Percentiles rank a stretch among this genome's conserved stretches.
These are phyloP conservation scores for Rhododendron mucronatum DNA, from an alignment of 148 eudicot genomes.

Conservation along the genomic window DNA sequence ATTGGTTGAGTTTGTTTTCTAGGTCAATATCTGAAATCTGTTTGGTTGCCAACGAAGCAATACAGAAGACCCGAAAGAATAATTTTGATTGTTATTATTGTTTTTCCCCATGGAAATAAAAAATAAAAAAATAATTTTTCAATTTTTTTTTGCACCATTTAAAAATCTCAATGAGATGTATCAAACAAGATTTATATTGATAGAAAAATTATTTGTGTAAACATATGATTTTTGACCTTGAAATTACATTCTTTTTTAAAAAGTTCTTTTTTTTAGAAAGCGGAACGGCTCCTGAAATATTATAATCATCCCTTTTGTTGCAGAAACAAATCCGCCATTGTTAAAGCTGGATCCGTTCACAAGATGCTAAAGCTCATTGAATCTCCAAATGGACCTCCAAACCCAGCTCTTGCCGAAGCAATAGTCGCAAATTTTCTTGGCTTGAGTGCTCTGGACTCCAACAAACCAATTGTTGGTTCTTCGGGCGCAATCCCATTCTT, in stretches of 20 bases:
- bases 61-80: neutral
- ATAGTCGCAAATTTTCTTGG: slow-evolving; percentile 83
- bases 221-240: too few relatives aligned
- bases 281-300: neutral
- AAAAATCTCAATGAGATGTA: too few relatives aligned
- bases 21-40: neutral
- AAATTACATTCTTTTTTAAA: too few relatives aligned
- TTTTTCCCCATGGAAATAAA: neutral
- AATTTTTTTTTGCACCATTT: too few relatives aligned
- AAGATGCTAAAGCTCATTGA: slow-evolving; percentile 72
- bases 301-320: neutral
- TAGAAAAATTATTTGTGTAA: too few relatives aligned
- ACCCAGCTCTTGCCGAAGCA: slow-evolving; percentile 45
- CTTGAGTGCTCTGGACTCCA: slow-evolving; percentile 70
- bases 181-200: too few relatives aligned
- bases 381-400: slow-evolving; percentile 32
- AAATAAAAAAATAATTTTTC: too few relatives aligned
- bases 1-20: neutral
- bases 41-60: neutral
- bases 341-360: slow-evolving; percentile 78
- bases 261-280: too few relatives aligned
- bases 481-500: slow-evolving; percentile 70
- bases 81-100: neutral
- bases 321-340: slow-evolving; percentile 88
- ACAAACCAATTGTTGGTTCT: slow-evolving; percentile 65